Conservation (phyloP, 2,329 filamentous ascomycete species). For the Endothia cerciana region DNA sequence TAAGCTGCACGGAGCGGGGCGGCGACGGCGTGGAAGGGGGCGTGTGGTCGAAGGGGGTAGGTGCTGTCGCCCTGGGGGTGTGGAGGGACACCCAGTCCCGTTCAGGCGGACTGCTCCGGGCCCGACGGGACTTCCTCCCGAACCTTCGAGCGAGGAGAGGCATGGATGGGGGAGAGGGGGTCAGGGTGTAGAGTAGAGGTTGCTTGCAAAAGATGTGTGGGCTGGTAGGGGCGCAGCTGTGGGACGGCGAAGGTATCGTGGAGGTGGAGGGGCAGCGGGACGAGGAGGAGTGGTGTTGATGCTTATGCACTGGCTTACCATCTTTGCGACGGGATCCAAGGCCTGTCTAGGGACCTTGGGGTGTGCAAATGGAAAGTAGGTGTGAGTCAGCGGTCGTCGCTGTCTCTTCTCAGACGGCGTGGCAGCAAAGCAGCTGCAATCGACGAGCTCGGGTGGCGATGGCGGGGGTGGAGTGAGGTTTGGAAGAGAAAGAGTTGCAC, state of each 20-base stretch:
- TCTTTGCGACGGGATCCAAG: conserved; percentile 15
- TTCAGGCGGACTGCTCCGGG: conserved; percentile 25
- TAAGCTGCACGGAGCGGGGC: conserved; percentile 15
- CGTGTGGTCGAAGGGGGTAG: conserved; percentile 41
- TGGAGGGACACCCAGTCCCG: conserved; percentile 18
- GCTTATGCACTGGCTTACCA: conserved; percentile 23
- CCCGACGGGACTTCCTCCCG: conserved; percentile 25
- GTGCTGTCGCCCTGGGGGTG: conserved; percentile 20
- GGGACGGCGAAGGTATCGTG: not conserved
- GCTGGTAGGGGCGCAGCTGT: conserved; percentile 14
- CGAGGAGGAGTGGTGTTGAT: conserved; percentile 14
- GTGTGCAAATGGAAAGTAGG: conserved; percentile 8
- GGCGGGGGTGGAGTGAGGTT: not conserved
- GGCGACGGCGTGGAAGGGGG: conserved; percentile 18
- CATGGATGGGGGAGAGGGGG: conserved; percentile 15
- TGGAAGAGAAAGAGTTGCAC: conserved; percentile 6
- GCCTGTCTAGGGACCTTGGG: conserved; percentile 9
- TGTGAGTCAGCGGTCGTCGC: not conserved
- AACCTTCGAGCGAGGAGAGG: conserved; percentile 17
- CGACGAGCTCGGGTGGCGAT: conserved; percentile 11
- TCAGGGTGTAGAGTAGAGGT: conserved; percentile 8
- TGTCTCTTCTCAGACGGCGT: conserved; percentile 17
- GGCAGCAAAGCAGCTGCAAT: conserved; percentile 19
- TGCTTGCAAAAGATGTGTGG: conserved; percentile 22
- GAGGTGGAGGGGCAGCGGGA: conserved; percentile 16